Evolutionary conservation across 192 early-diverging fungal genomes (phyloP).

Genomic region (Linderina pennispora): DNA sequence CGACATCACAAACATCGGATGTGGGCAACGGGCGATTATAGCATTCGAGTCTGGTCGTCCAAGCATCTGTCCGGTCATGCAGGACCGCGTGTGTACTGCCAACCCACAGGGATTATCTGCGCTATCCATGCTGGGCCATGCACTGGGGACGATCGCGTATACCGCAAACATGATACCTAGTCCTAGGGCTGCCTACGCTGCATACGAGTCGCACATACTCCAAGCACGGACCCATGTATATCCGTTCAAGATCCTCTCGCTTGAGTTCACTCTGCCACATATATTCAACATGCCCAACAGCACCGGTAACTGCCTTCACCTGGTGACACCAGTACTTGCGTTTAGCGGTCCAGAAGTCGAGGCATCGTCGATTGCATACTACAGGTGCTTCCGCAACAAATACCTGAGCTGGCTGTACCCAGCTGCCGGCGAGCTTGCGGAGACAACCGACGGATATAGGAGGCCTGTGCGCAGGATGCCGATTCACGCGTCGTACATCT

Average conservation of each 20-base stretch:
- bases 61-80: slow-evolving; percentile 38
- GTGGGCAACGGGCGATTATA: slow-evolving; percentile 33
- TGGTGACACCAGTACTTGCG: slow-evolving; percentile 23
- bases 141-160: slow-evolving; percentile 7
- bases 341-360: slow-evolving; percentile 6
- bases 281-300: too few relatives aligned
- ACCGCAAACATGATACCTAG: slow-evolving; percentile 25
- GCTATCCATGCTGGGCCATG: slow-evolving; percentile 21
- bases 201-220: too few relatives aligned
- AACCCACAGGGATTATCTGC: slow-evolving; percentile 40
- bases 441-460: too few relatives aligned
- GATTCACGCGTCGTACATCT: slow-evolving; percentile 15
- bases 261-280: background rate
- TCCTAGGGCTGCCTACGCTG: slow-evolving; percentile 13
- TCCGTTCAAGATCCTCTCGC: background rate
- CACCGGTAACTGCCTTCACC: too few relatives aligned
- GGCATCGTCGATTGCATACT: slow-evolving; percentile 7
- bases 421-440: too few relatives aligned
- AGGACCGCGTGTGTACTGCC: slow-evolving; percentile 19
- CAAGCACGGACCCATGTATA: too few relatives aligned
- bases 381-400: slow-evolving; percentile 16
- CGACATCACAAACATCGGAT: slow-evolving; percentile 28
- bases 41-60: slow-evolving; percentile 25
- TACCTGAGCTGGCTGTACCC: slow-evolving; percentile 40
- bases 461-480: slow-evolving; percentile 19